A percentile compares a stretch with the other conserved stretches of the same genome.
These are phyloP conservation scores for Fusarium humuli DNA, from an alignment of 2,329 filamentous ascomycete genomes.

Conservation along the genomic window DNA sequence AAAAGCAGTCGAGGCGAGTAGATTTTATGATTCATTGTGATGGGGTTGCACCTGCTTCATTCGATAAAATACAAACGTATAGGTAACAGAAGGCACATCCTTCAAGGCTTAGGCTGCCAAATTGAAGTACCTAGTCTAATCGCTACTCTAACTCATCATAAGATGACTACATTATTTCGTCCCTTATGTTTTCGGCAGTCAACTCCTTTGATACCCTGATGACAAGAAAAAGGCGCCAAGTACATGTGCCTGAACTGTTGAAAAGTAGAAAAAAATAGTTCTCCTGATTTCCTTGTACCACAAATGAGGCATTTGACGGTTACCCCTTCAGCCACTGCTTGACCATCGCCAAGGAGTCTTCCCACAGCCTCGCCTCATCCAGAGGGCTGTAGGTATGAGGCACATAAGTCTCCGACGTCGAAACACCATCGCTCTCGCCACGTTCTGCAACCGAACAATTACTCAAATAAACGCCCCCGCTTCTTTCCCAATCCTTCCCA, in stretches of 20 bases:
- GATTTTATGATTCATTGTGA: neutral
- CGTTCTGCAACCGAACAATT: constrained; percentile 1
- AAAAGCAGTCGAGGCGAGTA: neutral
- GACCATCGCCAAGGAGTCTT: constrained; percentile 1
- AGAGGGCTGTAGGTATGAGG: constrained; percentile 9
- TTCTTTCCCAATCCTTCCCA: constrained; percentile 4
- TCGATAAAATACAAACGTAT: neutral
- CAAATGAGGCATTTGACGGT: neutral
- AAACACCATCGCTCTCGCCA: neutral
- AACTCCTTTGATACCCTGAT: neutral
- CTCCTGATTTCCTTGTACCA: neutral
- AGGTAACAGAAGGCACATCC: neutral
- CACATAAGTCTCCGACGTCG: constrained; percentile 6
- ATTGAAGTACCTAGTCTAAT: neutral
- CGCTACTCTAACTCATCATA: neutral
- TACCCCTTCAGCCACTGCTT: constrained; percentile 1
- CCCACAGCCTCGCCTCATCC: constrained; percentile 7
- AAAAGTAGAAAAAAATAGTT: neutral
- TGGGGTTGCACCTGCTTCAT: neutral
- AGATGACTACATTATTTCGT: neutral
- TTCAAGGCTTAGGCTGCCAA: neutral
- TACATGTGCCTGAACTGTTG: neutral
- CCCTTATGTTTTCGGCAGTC: neutral
- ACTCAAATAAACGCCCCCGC: constrained; percentile 1
- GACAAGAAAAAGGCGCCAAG: neutral